phyloP scores from a whole-genome alignment of 2,329 filamentous ascomycete genomes.

The Endothia cerciana region DNA sequence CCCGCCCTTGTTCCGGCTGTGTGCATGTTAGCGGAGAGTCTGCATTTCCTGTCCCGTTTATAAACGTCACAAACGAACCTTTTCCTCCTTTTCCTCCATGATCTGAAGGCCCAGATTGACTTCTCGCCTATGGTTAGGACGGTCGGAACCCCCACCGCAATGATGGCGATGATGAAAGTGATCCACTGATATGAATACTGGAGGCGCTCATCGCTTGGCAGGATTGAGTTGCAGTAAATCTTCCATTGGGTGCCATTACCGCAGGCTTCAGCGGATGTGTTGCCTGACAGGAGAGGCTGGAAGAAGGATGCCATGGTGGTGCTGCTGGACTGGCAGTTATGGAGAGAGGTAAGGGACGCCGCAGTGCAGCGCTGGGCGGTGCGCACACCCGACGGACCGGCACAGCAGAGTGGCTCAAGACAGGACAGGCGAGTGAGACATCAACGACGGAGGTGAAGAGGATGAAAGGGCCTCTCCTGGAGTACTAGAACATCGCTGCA shows the following conservation, averaged over 20 bases:
- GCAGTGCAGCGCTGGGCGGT: constrained; percentile 13
- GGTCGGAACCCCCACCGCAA: constrained; percentile 33
- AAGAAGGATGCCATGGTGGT: constrained; percentile 41
- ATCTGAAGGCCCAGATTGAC: constrained; percentile 5
- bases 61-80: constrained; percentile 15
- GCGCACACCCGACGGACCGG: constrained; percentile 23
- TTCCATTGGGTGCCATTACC: constrained; percentile 26
- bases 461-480: not conserved
- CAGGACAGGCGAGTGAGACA: constrained; percentile 18
- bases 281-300: constrained; percentile 36
- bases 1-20: constrained; percentile 17
- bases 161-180: constrained; percentile 34
- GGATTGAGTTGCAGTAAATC: constrained; percentile 39
- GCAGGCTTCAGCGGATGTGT: constrained; percentile 35
- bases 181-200: constrained; percentile 36
- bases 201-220: constrained; percentile 33
- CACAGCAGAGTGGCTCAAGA: constrained; percentile 11
- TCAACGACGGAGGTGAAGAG: constrained; percentile 15
- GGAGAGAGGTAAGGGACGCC: not conserved
- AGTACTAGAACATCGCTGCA: constrained; percentile 22
- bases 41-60: not conserved
- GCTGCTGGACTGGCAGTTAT: constrained; percentile 4
- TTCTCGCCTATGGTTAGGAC: constrained; percentile 26
- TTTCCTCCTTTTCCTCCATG: constrained; percentile 26
- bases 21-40: constrained; percentile 14